Evolutionary conservation across 306 rosid genomes (phyloP).

Genomic region (Ochetophila trinervis): DNA sequence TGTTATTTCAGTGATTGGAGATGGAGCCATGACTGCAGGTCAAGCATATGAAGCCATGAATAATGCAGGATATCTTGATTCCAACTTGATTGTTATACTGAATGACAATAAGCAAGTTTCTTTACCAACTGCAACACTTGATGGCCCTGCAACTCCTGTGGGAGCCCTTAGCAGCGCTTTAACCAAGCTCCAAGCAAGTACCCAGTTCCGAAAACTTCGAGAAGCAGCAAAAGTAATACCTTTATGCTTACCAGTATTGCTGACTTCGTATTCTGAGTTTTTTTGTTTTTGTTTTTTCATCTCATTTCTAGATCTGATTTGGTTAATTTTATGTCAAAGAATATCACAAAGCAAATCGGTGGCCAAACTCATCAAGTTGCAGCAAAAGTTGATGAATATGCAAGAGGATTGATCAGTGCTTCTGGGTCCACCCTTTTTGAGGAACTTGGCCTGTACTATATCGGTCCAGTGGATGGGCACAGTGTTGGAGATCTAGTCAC

Average conservation of each 20-base stretch:
- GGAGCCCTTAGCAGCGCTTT: constrained; percentile 81
- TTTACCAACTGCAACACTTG: constrained; percentile 88
- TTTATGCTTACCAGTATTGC: background rate
- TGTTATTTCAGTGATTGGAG: constrained; percentile 86
- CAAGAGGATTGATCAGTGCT: constrained; percentile 65
- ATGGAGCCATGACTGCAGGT: constrained; percentile 97
- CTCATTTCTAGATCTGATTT: constrained; percentile 24
- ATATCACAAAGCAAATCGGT: constrained; percentile 63
- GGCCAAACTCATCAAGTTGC: constrained; percentile 65
- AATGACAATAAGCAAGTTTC: constrained; percentile 98
- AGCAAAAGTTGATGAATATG: constrained; percentile 70
- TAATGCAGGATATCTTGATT: constrained; percentile 80
- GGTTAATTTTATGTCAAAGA: constrained; percentile 32
- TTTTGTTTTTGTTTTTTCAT: too few species aligned
- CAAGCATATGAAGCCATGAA: constrained; percentile 98
- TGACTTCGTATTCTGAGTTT: constrained; percentile 1
- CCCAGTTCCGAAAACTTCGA: constrained; percentile 64
- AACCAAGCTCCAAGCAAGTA: constrained; percentile 82
- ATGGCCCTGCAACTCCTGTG: constrained; percentile 91
- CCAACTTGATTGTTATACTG: constrained; percentile 75
- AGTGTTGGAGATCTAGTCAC: constrained; percentile 57
- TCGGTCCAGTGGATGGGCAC: constrained; percentile 93
- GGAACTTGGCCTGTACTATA: constrained; percentile 75
- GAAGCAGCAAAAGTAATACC: constrained; percentile 79
- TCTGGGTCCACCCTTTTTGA: constrained; percentile 66